Conservation (phyloP, 1,139 yeast genomes). For the Blastobotrys niveus region DNA sequence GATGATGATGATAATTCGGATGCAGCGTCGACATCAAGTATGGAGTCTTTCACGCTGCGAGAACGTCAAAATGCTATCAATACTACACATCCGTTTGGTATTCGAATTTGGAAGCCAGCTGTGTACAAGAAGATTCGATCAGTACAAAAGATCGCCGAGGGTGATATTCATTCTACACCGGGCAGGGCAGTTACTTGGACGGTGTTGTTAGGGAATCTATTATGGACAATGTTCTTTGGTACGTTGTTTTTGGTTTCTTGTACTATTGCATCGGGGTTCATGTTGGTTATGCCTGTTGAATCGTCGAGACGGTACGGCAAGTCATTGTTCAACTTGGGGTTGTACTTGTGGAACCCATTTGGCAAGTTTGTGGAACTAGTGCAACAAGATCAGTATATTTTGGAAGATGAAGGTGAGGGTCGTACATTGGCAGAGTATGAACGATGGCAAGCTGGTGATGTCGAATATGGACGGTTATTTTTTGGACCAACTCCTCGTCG, state of each 20-base stretch:
- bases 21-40: slow-evolving; percentile 37
- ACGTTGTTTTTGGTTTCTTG: slow-evolving; percentile 51
- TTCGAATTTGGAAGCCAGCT: slow-evolving; percentile 97
- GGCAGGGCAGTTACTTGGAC: slow-evolving; percentile 51
- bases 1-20: slow-evolving; percentile 27
- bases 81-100: slow-evolving; percentile 96
- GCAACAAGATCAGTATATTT: slow-evolving; percentile 72
- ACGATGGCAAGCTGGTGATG: slow-evolving; percentile 77
- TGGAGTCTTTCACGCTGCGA: slow-evolving; percentile 80
- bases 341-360: slow-evolving; percentile 74
- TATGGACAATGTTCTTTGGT: slow-evolving; percentile 77
- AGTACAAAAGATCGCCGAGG: slow-evolving; percentile 85
- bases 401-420: slow-evolving; percentile 88
- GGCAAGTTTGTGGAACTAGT: slow-evolving; percentile 80
- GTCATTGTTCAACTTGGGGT: slow-evolving; percentile 58
- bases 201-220: slow-evolving; percentile 63
- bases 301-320: slow-evolving; percentile 53
- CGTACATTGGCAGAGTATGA: slow-evolving; percentile 78
- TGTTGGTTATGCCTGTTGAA: slow-evolving; percentile 32
- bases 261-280: slow-evolving; percentile 48
- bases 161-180: slow-evolving; percentile 83
- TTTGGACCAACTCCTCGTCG: slow-evolving; percentile 49
- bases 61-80: slow-evolving; percentile 96
- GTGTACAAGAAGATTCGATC: slow-evolving; percentile 87
- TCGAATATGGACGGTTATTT: slow-evolving; percentile 54